phyloP scores from a whole-genome alignment of 768 basidiomycete genomes.

The Pulveroboletus ravenelii region DNA sequence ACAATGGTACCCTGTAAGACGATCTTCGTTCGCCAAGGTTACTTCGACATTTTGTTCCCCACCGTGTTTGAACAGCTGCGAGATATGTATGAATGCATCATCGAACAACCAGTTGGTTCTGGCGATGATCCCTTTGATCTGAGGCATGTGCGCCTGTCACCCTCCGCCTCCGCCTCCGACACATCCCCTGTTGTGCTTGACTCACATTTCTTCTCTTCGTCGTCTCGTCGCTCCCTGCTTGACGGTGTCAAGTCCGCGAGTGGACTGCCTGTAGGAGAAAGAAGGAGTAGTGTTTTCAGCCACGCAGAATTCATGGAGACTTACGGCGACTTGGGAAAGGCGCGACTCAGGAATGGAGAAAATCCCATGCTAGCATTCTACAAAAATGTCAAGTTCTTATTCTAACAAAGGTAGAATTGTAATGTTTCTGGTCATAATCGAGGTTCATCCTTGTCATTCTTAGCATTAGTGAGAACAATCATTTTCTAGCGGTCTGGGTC shows the following conservation, averaged over 20 bases:
- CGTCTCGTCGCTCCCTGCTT: conserved; percentile 49
- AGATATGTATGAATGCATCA: conserved; percentile 85
- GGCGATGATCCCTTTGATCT: conserved; percentile 15
- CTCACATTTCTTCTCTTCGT: conserved; percentile 63
- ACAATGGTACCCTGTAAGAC: conserved; percentile 86
- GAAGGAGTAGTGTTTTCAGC: conserved; percentile 77
- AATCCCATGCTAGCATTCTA: conserved; percentile 89
- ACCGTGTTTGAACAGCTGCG: conserved; percentile 80
- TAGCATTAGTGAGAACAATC: background rate
- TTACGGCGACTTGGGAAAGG: conserved; percentile 72
- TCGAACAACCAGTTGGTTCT: conserved; percentile 51
- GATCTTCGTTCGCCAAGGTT: conserved; percentile 89
- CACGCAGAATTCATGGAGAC: conserved; percentile 87
- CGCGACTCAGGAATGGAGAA: conserved; percentile 73
- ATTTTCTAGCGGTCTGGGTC: background rate
- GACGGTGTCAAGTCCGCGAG: conserved; percentile 73
- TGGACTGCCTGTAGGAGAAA: conserved; percentile 75
- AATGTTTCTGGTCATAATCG: background rate
- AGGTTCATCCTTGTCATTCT: background rate
- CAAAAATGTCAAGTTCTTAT: conserved; percentile 90
- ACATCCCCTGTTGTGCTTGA: conserved; percentile 51
- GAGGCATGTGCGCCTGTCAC: conserved; percentile 41
- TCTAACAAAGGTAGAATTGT: conserved; percentile 38
- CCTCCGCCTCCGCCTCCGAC: conserved; percentile 49
- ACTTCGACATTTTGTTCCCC: conserved; percentile 99